Percentiles rank a stretch among this genome's conserved stretches.
Conservation (phyloP, 2,329 filamentous ascomycete species). For the Colletotrichum caudatum region DNA sequence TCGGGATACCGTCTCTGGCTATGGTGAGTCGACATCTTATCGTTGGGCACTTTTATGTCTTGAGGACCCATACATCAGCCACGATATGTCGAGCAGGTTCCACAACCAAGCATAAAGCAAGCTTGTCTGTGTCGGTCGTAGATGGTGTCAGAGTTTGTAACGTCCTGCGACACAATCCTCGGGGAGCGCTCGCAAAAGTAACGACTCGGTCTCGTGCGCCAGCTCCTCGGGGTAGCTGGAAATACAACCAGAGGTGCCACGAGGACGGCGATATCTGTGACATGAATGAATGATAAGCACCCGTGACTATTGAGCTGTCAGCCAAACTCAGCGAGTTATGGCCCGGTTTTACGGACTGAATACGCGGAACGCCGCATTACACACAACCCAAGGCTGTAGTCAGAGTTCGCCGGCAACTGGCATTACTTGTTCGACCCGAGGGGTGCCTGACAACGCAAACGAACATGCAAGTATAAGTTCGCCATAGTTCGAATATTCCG, state of each 20-base stretch:
- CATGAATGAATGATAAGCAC: background rate
- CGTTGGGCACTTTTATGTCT: background rate
- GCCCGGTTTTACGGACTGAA: slow-evolving; percentile 18
- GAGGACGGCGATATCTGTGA: slow-evolving; percentile 1
- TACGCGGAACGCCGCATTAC: slow-evolving; percentile 25
- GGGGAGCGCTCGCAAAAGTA: slow-evolving; percentile 20
- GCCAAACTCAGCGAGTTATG: background rate
- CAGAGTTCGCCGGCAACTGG: slow-evolving; percentile 1
- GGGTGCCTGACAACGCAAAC: background rate
- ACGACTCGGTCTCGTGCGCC: slow-evolving; percentile 6
- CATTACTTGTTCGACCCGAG: slow-evolving; percentile 10
- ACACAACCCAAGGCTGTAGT: background rate
- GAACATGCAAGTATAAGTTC: slow-evolving; percentile 2
- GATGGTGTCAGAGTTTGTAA: slow-evolving; percentile 18
- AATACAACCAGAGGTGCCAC: background rate
- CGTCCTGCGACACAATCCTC: slow-evolving; percentile 20
- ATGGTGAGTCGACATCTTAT: slow-evolving; percentile 20
- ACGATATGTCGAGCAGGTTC: slow-evolving; percentile 32
- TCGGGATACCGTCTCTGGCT: background rate
- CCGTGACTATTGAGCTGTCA: background rate
- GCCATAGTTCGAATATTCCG: background rate
- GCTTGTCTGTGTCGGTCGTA: slow-evolving; percentile 14
- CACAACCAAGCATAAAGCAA: slow-evolving; percentile 16
- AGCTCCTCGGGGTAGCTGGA: slow-evolving; percentile 6
- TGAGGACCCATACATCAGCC: slow-evolving; percentile 10